These are phyloP conservation scores for Tricholoma terreum DNA, from an alignment of 768 basidiomycete genomes.

Conservation along the genomic window DNA sequence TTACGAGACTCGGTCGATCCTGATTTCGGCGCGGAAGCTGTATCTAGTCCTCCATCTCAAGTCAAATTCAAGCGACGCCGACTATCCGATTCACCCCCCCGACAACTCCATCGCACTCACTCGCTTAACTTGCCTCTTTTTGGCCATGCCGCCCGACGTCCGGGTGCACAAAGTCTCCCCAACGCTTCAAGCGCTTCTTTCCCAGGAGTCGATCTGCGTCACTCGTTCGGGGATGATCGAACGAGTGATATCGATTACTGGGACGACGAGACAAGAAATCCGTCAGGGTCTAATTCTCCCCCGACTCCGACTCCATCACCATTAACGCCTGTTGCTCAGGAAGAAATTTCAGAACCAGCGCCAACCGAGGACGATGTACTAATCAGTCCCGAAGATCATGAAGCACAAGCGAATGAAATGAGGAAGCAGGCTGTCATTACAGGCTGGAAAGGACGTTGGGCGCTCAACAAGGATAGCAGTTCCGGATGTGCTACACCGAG, in stretches of 20 bases:
- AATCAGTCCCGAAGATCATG: constrained; percentile 26
- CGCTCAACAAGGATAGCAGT: constrained; percentile 39
- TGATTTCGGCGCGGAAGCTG: constrained; percentile 51
- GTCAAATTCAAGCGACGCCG: constrained; percentile 9
- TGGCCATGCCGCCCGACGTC: background rate
- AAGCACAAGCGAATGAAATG: constrained; percentile 22
- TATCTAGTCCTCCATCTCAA: constrained; percentile 44
- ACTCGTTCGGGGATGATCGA: constrained; percentile 40
- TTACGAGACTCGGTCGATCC: constrained; percentile 23
- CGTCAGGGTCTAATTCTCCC: constrained; percentile 20
- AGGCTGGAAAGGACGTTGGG: constrained; percentile 57
- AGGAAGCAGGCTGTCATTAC: constrained; percentile 42
- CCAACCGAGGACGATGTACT: constrained; percentile 26
- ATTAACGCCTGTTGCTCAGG: constrained; percentile 26
- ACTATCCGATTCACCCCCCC: constrained; percentile 4
- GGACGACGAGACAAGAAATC: constrained; percentile 25
- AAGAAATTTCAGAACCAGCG: background rate
- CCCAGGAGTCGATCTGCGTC: constrained; percentile 43
- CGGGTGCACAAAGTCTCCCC: background rate
- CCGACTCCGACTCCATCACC: constrained; percentile 36
- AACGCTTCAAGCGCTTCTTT: constrained; percentile 7
- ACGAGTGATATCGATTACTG: constrained; percentile 45
- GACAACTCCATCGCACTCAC: constrained; percentile 8
- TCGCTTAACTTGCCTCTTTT: constrained; percentile 13
- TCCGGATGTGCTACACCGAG: constrained; percentile 17